Base-by-base conservation (phyloP, 768 basidiomycete species). In the Rhodosporidiobolus odoratus region DNA sequence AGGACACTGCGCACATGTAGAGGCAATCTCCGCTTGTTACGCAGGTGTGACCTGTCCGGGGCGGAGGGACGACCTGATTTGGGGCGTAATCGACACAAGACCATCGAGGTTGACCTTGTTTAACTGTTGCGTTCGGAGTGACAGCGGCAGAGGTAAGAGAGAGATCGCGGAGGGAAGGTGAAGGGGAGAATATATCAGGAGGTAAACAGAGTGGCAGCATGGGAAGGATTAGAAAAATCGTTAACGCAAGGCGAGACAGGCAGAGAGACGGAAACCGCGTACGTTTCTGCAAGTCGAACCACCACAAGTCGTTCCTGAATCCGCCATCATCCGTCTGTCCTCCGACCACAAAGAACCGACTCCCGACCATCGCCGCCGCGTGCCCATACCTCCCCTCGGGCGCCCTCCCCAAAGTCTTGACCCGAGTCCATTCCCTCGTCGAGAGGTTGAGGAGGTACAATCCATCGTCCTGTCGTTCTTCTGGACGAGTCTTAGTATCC, bases 381-480 rank as follows among this genome's bases (percentile, higher is more conserved):
- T 99, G 96, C 0, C 96, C 96, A 77, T 99, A 98, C 62, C 96
- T 85, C 17, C 96, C 96, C 12, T 84, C 84, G 1, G 96, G 96
- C 0, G 87, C 84, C 4, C 87, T 83, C 0, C 91, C 89, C 59
- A 86, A 82, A 13, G 92, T 88, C 4, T 86, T 82, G 25, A 96
- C 89, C 52, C 87, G 85, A 43, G 92, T 96, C 96, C 96, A 99
- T 79, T 98, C 96, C 72, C 90, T 87, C 4, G 92, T 89, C 65
- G 90, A 88, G 45, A 97, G 85, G 79, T 98, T 98, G 57, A 99
- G 83, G 16, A 99, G 83, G 83, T 98, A 98, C 53, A 98, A 82
- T 0, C 87, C 89, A 79, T 97, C 91, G 78, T 98, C 96, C 80
- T 93, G 90, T 75, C 85, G 87, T 69, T 92, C 92, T 16, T 75